A percentile compares a stretch with the other conserved stretches of the same genome.
Evolutionary conservation across 768 basidiomycete genomes (phyloP).

Genomic region (Boletus sensibilis): DNA sequence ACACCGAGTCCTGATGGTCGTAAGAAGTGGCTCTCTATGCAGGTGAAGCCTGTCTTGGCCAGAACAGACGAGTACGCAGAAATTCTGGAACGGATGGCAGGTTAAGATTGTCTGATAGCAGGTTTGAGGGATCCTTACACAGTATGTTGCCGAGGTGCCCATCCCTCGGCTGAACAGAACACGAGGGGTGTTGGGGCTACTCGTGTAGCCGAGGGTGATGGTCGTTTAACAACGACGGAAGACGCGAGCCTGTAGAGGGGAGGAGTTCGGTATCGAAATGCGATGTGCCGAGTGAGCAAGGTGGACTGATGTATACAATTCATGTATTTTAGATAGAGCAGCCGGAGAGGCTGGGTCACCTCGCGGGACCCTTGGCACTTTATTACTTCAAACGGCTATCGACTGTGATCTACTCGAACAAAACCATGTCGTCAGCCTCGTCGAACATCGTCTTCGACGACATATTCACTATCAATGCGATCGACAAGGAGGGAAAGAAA

Average conservation of each 20-base stretch:
- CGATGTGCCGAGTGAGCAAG: background rate
- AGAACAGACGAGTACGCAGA: slow-evolving; percentile 38
- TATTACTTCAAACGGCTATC: background rate
- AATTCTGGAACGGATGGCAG: slow-evolving; percentile 17
- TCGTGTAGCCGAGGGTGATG: slow-evolving; percentile 42
- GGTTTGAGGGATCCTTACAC: slow-evolving; percentile 32
- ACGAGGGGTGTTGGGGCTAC: slow-evolving; percentile 53
- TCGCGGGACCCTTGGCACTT: background rate
- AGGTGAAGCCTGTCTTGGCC: slow-evolving; percentile 50
- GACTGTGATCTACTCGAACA: background rate
- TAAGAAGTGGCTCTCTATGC: slow-evolving; percentile 43
- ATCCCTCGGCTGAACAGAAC: slow-evolving; percentile 48
- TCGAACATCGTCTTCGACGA: slow-evolving; percentile 91
- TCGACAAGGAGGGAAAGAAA: slow-evolving; percentile 93
- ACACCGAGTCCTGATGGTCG: slow-evolving; percentile 15
- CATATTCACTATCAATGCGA: slow-evolving; percentile 80
- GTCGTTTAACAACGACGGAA: slow-evolving; percentile 36
- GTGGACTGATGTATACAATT: background rate
- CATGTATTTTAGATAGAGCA: background rate
- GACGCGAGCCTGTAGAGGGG: slow-evolving; percentile 15
- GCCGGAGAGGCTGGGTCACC: too few species aligned
- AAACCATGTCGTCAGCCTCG: slow-evolving; percentile 52
- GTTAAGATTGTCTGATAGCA: background rate
- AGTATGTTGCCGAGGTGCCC: slow-evolving; percentile 41
- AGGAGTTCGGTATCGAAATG: background rate